Evolutionary conservation across 176 grass and related monocot species (phyloP).

Genomic region (Oryza officinalis): DNA sequence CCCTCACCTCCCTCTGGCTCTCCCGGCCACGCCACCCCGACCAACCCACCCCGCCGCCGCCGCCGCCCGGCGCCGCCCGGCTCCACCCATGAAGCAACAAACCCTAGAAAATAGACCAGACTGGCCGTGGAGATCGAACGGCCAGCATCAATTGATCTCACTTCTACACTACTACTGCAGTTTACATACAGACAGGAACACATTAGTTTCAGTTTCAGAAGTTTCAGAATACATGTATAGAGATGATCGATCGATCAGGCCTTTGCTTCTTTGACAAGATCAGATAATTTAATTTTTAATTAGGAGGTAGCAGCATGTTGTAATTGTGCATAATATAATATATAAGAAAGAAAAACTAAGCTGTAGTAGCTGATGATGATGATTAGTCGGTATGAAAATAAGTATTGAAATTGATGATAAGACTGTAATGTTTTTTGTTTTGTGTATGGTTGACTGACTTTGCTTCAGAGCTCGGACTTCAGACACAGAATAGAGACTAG

Average conservation of each 20-base stretch:
- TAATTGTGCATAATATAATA: not conserved
- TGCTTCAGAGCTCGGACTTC: not conserved
- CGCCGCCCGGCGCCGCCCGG: not conserved
- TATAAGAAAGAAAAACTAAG: not conserved
- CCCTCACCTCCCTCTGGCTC: conserved; percentile 62
- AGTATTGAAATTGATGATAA: not conserved
- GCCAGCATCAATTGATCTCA: not conserved
- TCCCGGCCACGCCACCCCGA: conserved; percentile 40
- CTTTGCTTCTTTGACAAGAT: not conserved
- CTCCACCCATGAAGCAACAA: conserved; percentile 14
- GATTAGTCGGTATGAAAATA: conserved; percentile 18
- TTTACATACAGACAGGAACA: not conserved
- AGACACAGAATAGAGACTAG: not conserved
- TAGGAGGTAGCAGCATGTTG: not conserved
- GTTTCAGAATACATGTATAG: not conserved
- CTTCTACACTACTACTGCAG: not conserved
- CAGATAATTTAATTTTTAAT: not conserved
- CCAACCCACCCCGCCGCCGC: not conserved
- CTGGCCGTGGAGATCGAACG: not conserved
- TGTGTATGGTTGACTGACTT: not conserved
- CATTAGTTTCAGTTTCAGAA: conserved; percentile 7
- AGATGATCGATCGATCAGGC: conserved; percentile 2
- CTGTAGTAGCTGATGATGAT: conserved; percentile 7
- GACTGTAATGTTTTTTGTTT: not conserved
- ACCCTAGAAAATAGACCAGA: not conserved